phyloP scores from a whole-genome alignment of 2,329 filamentous ascomycete genomes.

The Sclerotiophoma versabilis region DNA sequence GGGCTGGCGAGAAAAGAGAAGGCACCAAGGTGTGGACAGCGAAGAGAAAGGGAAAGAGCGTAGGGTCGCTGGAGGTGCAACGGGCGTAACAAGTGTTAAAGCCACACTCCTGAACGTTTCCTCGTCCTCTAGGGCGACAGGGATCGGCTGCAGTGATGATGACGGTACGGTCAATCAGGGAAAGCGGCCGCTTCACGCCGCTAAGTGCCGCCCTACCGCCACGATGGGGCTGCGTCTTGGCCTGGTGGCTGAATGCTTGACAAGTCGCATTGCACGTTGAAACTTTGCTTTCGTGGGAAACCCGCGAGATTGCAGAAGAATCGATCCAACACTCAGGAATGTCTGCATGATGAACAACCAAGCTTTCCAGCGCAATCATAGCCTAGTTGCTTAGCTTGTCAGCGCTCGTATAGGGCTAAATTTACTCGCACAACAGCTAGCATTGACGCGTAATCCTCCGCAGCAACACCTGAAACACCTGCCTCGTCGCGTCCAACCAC shows the following conservation, averaged over 20 bases:
- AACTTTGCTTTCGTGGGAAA: not conserved
- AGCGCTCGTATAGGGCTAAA: slow-evolving; percentile 20
- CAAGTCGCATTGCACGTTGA: not conserved
- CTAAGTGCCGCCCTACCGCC: slow-evolving; percentile 14
- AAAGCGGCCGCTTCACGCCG: slow-evolving; percentile 21
- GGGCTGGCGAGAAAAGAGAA: not conserved
- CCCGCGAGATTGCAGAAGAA: not conserved
- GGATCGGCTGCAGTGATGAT: slow-evolving; percentile 15
- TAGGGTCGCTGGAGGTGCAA: slow-evolving; percentile 13
- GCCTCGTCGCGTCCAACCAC: not conserved
- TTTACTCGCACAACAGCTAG: slow-evolving; percentile 2
- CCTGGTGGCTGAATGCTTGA: not conserved
- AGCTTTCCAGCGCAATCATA: not conserved
- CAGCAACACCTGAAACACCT: slow-evolving; percentile 13
- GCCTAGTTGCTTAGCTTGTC: slow-evolving; percentile 4
- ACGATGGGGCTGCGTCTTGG: slow-evolving; percentile 5
- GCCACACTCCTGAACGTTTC: slow-evolving; percentile 20
- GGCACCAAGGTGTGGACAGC: slow-evolving; percentile 13
- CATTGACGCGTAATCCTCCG: slow-evolving; percentile 18
- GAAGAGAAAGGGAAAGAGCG: slow-evolving; percentile 21
- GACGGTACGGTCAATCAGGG: slow-evolving; percentile 9
- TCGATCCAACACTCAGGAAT: not conserved
- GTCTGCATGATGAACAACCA: not conserved
- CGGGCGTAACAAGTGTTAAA: slow-evolving; percentile 16
- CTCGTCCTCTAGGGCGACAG: slow-evolving; percentile 13